Percentiles rank a stretch among this genome's conserved stretches.
phyloP scores from a whole-genome alignment of 371 early-diverging fungal species.

The Catenaria anguillulae region DNA sequence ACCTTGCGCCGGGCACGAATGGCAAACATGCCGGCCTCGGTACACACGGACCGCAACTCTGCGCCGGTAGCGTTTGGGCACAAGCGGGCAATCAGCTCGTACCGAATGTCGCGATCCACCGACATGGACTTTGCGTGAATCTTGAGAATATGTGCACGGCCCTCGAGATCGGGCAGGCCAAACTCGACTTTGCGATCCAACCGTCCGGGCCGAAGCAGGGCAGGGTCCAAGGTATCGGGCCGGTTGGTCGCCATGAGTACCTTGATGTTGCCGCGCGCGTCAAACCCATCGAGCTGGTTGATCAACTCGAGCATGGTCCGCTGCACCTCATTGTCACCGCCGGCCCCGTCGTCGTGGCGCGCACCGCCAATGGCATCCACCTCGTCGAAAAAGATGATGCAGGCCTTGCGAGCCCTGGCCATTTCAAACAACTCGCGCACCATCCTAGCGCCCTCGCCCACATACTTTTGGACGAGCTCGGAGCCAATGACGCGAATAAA shows the following conservation, averaged over 20 bases:
- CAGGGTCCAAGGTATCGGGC: conserved; percentile 99
- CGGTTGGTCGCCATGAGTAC: conserved; percentile 97
- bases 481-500: conserved; percentile 99
- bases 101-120: conserved; percentile 94
- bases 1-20: conserved; percentile 98
- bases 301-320: conserved; percentile 99
- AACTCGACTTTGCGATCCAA: conserved; percentile 99
- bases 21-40: conserved; percentile 99
- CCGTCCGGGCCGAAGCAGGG: conserved; percentile 97
- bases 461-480: conserved; percentile 98
- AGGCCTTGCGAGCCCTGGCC: conserved; percentile 97
- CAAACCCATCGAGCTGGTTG: conserved; percentile 99
- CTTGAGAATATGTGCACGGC: conserved; percentile 95
- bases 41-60: conserved; percentile 95
- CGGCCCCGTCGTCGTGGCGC: conserved; percentile 94
- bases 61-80: conserved; percentile 98
- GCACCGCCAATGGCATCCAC: conserved; percentile 99
- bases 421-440: conserved; percentile 99
- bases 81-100: conserved; percentile 96
- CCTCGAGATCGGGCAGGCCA: conserved; percentile 89
- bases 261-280: conserved; percentile 99
- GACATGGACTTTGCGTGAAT: conserved; percentile 99
- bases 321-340: conserved; percentile 99
- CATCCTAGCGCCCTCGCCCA: conserved; percentile 99
- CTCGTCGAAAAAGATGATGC: conserved; percentile 99